Base-by-base conservation (phyloP, 2,329 filamentous ascomycete species). In the Sclerotinia minor region DNA sequence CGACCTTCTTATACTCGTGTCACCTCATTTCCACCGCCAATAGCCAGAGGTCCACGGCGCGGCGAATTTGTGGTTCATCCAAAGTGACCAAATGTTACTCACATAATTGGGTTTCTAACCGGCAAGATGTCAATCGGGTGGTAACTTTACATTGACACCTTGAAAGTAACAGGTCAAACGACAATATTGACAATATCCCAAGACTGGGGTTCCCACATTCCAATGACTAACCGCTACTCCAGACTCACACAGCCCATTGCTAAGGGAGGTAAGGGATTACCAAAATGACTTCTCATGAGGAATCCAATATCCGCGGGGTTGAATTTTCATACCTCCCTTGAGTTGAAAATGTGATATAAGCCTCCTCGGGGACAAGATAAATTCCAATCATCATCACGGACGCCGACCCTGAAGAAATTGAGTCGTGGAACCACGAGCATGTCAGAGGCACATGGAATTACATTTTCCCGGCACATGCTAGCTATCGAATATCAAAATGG, bases 391-490 rank as follows among this genome's bases (percentile, higher is more conserved):
- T 45, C 29, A 55, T 55, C 50, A 57, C 41, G 52, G 41, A 35
- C 13, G 41, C 64, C 8, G 53, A 65, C 26, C 41, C 24, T 45
- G 53, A 59, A 49, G 53, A 55, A n/a, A 55, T 55, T 35, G 54
- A 47, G 61, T 29, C 32, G 38, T 6, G 1, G 15, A 35, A 26
- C 19, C 17, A 17, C 24, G 45, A 49, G 41, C 38, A 59, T 65
- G 26, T 47, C 21, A 59, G 41, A 54, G 50, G 21, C 38, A 64
- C 35, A 53, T 54, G 61, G 61, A 64, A 47, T 55, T 64, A 65
- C 29, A 53, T 59, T 58, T 59, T n/a, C 44, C 64, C 29, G 53
- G 44, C 41, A 59, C 50, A 59, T 59, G 64, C 29, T 50, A 59
- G 24, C 45, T 58, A 45, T 59, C 26, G 44, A 19, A 38, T 50